Conservation (phyloP, 1,284 basidiomycete genomes). For the Naganishia liquefaciens region DNA sequence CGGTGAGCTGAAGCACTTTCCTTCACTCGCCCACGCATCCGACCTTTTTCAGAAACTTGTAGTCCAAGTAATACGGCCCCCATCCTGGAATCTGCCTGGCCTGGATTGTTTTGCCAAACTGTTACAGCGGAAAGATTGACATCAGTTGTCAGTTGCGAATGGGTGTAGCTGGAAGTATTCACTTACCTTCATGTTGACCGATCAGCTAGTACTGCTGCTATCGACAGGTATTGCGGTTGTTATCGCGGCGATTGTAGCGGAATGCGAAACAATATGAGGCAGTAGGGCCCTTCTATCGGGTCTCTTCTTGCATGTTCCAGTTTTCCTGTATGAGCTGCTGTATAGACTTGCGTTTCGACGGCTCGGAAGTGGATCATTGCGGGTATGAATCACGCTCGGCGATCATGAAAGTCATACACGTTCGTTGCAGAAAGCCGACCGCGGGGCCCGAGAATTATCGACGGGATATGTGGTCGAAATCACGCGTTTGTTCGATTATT, state of each 20-base stretch:
- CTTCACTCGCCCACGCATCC: slow-evolving; percentile 22
- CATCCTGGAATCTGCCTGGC: slow-evolving; percentile 96
- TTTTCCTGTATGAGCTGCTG: background rate
- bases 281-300: background rate
- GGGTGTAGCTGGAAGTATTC: background rate
- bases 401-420: slow-evolving; percentile 22
- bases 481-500: too few species aligned
- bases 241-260: slow-evolving; percentile 3
- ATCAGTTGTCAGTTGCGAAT: too few species aligned
- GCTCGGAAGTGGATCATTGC: background rate
- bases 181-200: slow-evolving; percentile 17
- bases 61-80: slow-evolving; percentile 95
- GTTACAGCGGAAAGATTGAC: background rate
- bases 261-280: background rate
- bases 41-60: slow-evolving; percentile 91
- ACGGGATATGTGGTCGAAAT: too few species aligned
- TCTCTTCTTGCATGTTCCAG: background rate
- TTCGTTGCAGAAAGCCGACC: slow-evolving; percentile 7
- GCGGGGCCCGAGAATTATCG: background rate
- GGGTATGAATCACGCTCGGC: slow-evolving; percentile 2
- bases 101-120: slow-evolving; percentile 99
- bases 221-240: too few species aligned
- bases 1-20: slow-evolving; percentile 3
- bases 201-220: background rate
- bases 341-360: too few species aligned